Evolutionary conservation across 2,329 filamentous ascomycete genomes (phyloP), one percentile per base, ranked within the genome.

Genomic region (Pseudocercospora crystallina): DNA sequence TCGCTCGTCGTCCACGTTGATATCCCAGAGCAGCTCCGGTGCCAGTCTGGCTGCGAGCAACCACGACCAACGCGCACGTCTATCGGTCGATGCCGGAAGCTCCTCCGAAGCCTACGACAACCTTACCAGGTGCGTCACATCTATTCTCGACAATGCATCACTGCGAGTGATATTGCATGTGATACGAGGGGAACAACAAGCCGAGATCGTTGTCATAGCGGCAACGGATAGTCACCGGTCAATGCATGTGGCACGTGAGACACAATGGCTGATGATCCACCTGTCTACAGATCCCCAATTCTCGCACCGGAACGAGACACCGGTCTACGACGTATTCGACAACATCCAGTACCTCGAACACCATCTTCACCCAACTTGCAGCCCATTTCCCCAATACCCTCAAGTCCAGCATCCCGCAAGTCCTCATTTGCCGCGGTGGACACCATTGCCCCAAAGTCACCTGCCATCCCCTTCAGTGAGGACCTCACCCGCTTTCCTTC

Each of bases 401-500:
- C 87, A 45, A 78, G 86, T 49, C 91, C 90, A 61, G 78, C 85
- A 51, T 77, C 79, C 29, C 70, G 72, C 54, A 73, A 79, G 32
- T 74, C 78, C 39, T 79, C 78, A 38, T 72, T 77, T 42, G 44
- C 51, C 35, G 44, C 51, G 34, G 77, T 80, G 12, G 67, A 83
- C 20, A 75, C 80, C 8, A 76, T 83, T n/a, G 84, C 79, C 5
- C 84, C 86, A 17, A 76, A 79, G 14, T 90, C 90, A 15, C 89
- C 90, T 17, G 82, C 74, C 5, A 64, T 87, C 36, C 75, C 82
- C 55, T 90, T 90, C 66, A 81, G 84, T 64, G 94, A 97, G 75
- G 94, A 99, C 67, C 81, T 99, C 39, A 86, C 85, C 39, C 86
- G 91, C 43, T 99, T 99, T 68, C 92, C 94, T 1, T 90, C 89